Conservation (phyloP, 169 alveolate genomes). For the Plasmodium sp. region DNA sequence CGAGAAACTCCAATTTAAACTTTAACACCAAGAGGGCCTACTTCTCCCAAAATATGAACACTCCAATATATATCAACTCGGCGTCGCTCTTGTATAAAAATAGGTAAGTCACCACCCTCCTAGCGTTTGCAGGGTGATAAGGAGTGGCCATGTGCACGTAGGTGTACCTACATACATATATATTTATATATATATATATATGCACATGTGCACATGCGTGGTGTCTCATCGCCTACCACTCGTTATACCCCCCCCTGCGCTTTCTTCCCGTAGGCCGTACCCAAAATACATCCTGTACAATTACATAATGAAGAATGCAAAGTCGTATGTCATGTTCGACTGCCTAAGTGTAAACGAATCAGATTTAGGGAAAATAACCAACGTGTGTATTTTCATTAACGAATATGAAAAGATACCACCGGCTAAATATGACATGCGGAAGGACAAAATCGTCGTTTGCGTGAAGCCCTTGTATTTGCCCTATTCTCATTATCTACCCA, state of each 20-base stretch:
- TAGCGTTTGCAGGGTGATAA: background rate
- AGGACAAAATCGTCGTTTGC: constrained; percentile 56
- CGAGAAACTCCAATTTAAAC: constrained; percentile 41
- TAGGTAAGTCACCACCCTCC: constrained; percentile 16
- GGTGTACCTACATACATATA: too few relatives aligned
- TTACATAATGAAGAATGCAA: constrained; percentile 62
- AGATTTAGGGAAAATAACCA: constrained; percentile 62
- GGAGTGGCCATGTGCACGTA: background rate
- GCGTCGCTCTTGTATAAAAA: constrained; percentile 41
- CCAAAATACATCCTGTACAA: constrained; percentile 58
- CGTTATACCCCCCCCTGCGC: background rate
- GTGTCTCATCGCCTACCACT: background rate
- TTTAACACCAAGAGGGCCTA: constrained; percentile 57
- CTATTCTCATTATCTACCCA: constrained; percentile 44
- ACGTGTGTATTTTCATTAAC: constrained; percentile 56
- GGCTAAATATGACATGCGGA: constrained; percentile 43
- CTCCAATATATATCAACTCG: constrained; percentile 62
- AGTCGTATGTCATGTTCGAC: constrained; percentile 67
- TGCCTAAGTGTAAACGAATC: constrained; percentile 52
- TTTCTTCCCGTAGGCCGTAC: constrained; percentile 41
- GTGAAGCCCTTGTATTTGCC: constrained; percentile 61
- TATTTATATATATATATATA: background rate
- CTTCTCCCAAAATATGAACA: constrained; percentile 62
- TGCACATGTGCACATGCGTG: background rate
- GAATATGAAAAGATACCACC: constrained; percentile 71